These are phyloP conservation scores for Bjerkandera adusta DNA, from an alignment of 1,284 basidiomycete species.

Conservation along the genomic window DNA sequence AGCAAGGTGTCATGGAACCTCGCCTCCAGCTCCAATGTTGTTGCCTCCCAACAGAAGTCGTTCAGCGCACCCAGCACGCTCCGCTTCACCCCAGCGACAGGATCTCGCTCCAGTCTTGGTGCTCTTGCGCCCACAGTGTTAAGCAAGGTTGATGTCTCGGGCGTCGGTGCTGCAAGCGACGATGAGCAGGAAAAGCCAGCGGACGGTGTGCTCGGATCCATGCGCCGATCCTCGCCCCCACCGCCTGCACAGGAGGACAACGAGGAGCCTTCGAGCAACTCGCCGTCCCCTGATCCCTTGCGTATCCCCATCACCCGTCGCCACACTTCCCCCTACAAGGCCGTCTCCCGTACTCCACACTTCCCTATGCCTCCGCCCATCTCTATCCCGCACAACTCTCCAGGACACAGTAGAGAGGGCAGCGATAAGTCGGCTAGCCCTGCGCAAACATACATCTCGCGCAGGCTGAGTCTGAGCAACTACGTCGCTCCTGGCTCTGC, in stretches of 20 bases:
- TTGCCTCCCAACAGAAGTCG: conserved; percentile 36
- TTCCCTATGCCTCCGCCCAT: conserved; percentile 17
- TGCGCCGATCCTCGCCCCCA: conserved; percentile 5
- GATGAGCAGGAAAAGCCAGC: background rate
- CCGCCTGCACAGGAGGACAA: conserved; percentile 13
- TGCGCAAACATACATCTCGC: conserved; percentile 25
- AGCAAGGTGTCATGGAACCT: too few relatives aligned
- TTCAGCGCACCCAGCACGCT: conserved; percentile 36
- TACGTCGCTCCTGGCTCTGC: conserved; percentile 41
- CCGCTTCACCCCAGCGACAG: conserved; percentile 32
- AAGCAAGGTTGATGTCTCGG: background rate
- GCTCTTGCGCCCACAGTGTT: conserved; percentile 4
- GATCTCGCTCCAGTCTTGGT: conserved; percentile 10
- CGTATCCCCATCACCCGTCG: conserved; percentile 18
- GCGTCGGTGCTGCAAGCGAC: background rate
- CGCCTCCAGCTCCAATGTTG: too few relatives aligned
- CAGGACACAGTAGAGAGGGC: conserved; percentile 15
- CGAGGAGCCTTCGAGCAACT: background rate
- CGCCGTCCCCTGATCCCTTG: background rate
- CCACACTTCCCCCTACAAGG: conserved; percentile 25
- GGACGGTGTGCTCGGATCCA: background rate
- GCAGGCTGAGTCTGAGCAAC: conserved; percentile 47
- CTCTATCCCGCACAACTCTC: conserved; percentile 15
- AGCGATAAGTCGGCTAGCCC: conserved; percentile 8
- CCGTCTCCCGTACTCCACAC: conserved; percentile 12